Percentiles rank a stretch among this genome's conserved stretches.
phyloP scores from a whole-genome alignment of 2,329 filamentous ascomycete genomes.

The Pseudogymnoascus pannorum region DNA sequence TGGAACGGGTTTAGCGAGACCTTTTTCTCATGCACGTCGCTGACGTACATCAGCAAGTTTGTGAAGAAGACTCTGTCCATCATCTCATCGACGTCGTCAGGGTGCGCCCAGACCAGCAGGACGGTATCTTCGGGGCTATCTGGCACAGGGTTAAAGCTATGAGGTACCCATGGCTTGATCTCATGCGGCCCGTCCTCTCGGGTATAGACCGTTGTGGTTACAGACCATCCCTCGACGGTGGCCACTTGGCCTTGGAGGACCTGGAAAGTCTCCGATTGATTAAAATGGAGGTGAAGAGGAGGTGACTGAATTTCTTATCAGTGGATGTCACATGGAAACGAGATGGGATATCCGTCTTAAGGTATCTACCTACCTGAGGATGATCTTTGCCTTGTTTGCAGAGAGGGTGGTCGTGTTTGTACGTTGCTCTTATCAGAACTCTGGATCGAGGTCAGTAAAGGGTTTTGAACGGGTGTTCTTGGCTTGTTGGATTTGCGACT shows the following conservation, averaged over 20 bases:
- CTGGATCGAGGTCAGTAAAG: background rate
- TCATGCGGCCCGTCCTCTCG: background rate
- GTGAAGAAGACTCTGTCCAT: slow-evolving; percentile 6
- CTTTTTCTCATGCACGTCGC: slow-evolving; percentile 6
- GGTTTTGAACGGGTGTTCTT: no score
- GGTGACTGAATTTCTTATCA: no score
- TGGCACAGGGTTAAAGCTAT: background rate
- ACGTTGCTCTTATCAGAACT: slow-evolving; percentile 5
- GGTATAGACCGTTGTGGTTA: no score
- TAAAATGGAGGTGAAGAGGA: slow-evolving; percentile 8
- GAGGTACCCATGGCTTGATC: background rate
- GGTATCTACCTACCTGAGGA: background rate
- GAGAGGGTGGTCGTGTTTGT: background rate
- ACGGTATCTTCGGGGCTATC: background rate
- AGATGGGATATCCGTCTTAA: no score
- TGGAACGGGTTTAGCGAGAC: background rate
- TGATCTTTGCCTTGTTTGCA: background rate
- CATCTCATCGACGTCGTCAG: background rate
- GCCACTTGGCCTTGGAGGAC: background rate
- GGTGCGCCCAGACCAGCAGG: background rate
- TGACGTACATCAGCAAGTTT: background rate
- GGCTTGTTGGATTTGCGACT: no score
- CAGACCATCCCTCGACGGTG: no score
- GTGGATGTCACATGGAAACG: no score
- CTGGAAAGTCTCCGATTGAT: background rate